Percentiles rank a stretch among this genome's conserved stretches.
Conservation (phyloP, 108 stramenopile genomes). For the Mediolabrus comicus region DNA sequence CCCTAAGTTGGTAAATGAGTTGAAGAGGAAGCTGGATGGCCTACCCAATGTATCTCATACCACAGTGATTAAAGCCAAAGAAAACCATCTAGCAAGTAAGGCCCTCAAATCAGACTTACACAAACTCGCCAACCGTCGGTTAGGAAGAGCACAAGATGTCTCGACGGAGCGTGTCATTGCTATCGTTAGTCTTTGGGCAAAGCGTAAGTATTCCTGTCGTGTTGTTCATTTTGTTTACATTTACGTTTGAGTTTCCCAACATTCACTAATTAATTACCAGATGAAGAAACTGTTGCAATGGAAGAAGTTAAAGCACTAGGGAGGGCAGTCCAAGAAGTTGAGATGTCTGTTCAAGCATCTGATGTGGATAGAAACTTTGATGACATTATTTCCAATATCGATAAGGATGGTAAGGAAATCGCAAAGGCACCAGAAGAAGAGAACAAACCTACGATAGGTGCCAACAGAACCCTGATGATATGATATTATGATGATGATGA, state of each 20-base stretch:
- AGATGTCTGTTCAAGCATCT: conserved; percentile 17
- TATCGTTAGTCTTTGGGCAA: conserved; percentile 76
- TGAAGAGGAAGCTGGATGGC: conserved; percentile 69
- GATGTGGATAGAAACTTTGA: conserved; percentile 16
- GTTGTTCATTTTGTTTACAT: neutral
- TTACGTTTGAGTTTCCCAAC: neutral
- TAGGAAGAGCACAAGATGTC: conserved; percentile 67
- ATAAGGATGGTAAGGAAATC: neutral
- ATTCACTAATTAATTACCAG: neutral
- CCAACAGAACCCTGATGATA: no score
- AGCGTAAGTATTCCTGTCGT: conserved; percentile 44
- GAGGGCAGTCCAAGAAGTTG: conserved; percentile 42
- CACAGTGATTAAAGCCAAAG: conserved; percentile 82
- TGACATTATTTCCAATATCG: neutral
- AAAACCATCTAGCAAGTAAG: conserved; percentile 79
- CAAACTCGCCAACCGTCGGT: conserved; percentile 66
- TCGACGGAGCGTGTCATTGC: conserved; percentile 70
- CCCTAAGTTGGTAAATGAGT: conserved; percentile 64
- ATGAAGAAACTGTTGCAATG: conserved; percentile 47
- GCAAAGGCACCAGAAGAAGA: neutral
- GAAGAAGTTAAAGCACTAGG: conserved; percentile 49
- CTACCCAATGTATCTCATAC: conserved; percentile 78
- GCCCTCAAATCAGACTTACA: conserved; percentile 69
- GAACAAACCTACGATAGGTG: neutral
- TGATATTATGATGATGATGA: no score